Evolutionary conservation across 108 stramenopile genomes (phyloP), one percentile per base, ranked within the genome.

Genomic region (Cyclotella atomus): DNA sequence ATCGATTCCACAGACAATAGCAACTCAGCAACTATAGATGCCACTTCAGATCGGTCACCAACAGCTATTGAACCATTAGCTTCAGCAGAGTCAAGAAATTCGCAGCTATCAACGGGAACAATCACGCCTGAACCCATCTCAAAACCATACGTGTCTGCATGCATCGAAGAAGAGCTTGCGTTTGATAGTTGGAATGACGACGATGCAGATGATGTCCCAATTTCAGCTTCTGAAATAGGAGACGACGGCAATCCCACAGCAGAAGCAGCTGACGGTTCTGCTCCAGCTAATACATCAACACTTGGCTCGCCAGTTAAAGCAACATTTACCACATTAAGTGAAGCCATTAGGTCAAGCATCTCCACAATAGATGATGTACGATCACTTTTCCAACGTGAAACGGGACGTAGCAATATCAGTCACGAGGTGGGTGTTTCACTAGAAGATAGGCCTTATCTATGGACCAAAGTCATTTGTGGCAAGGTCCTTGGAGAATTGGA

Each of bases 401-500:
- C 15, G 54, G 65, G 38, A 24, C 33, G 64, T 21, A 47, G 36
- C 56, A 36, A 57, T 29, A 50, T 41, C 33, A 47, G 36, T 32
- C 32, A 54, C 12, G 52, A 62, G 30, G 38, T 46, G 20, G 75
- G 75, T 45, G 61, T 76, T 46, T 45, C 50, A 17, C 34, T 71
- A 29, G 65, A 77, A 69, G 82, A 83, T 54, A 61, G 82, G 36
- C 77, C 82, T 19, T 49, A 79, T 75, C 72, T 83, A 20, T 83
- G 73, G 73, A 47, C 67, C 4, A 83, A 83, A 54, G 43, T 83
- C 14, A 65, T 83, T 59, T 77, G 75, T 45, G 60, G 73, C 9
- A 83, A 79, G 61, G 32, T 62, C 15, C 65, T 74, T 36, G 77
- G 65, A 46, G 82, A 83, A 24, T 43, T 83, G 16, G 73, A 76